Conservation (phyloP, 23 red algal species). For the Gracilaria vermiculophylla region DNA sequence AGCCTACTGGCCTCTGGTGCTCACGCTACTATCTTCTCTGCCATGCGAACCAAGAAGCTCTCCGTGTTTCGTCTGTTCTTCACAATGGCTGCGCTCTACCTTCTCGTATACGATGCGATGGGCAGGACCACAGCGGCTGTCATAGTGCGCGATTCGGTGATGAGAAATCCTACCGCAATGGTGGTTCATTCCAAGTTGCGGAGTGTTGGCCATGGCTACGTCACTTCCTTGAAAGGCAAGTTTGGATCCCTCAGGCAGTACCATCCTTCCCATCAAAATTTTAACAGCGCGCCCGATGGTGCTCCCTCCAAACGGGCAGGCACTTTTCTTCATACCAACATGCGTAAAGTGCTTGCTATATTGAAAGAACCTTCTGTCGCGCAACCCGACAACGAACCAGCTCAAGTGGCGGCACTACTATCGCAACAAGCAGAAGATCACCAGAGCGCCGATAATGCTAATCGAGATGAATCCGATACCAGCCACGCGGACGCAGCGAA, state of each 20-base stretch:
- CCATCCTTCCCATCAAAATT: not conserved
- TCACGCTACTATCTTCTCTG: not conserved
- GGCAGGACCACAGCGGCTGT: constrained; percentile 5
- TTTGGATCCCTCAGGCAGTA: not conserved
- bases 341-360: not conserved
- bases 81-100: not conserved
- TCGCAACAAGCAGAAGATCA: not conserved
- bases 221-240: not conserved
- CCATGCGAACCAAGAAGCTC: not conserved
- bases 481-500: not conserved
- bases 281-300: not conserved
- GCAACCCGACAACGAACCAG: not conserved
- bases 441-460: not conserved
- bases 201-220: not conserved
- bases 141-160: constrained; percentile 7
- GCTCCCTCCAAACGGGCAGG: not conserved
- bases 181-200: constrained; percentile 1
- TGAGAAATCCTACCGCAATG: constrained; percentile 7
- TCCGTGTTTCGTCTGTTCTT: not conserved
- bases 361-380: not conserved
- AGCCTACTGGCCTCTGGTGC: not conserved
- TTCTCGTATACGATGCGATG: constrained; percentile 20
- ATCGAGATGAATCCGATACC: not conserved
- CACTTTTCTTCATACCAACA: constrained; percentile 1
- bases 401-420: not conserved